Conservation (phyloP, 2,329 filamentous ascomycete species). For the Ceratocystis papillata region DNA sequence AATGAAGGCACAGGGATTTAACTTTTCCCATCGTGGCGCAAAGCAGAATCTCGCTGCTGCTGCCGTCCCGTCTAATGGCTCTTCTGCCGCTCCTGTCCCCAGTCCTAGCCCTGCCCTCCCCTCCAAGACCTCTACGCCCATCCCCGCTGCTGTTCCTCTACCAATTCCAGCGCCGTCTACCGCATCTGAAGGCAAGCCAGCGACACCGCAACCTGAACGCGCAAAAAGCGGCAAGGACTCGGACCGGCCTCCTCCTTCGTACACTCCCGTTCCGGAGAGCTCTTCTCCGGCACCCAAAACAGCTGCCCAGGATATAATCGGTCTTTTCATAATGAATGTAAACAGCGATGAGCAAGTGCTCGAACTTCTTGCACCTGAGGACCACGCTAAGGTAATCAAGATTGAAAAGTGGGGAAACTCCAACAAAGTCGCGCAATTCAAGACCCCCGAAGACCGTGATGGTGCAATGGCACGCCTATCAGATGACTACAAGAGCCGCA, state of each 20-base stretch:
- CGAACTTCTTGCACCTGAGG: constrained; percentile 71
- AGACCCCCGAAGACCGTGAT: constrained; percentile 67
- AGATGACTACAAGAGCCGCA: constrained; percentile 62
- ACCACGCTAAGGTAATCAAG: constrained; percentile 67
- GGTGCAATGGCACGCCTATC: constrained; percentile 64
- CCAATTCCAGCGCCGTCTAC: constrained; percentile 35
- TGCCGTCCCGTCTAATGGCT: constrained; percentile 27
- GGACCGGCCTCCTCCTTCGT: constrained; percentile 42
- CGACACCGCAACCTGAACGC: constrained; percentile 42
- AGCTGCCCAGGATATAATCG: constrained; percentile 57
- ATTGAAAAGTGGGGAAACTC: constrained; percentile 68
- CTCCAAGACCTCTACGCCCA: constrained; percentile 29
- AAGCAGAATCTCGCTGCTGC: constrained; percentile 50
- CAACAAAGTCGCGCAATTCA: constrained; percentile 81
- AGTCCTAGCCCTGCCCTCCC: constrained; percentile 30
- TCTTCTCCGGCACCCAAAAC: constrained; percentile 49
- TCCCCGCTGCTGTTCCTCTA: constrained; percentile 28
- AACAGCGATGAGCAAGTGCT: constrained; percentile 73
- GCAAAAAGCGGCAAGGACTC: constrained; percentile 40
- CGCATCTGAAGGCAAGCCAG: constrained; percentile 34
- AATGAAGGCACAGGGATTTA: constrained; percentile 98
- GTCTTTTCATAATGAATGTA: constrained; percentile 81
- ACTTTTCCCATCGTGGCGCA: constrained; percentile 88
- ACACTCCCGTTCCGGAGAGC: constrained; percentile 40
- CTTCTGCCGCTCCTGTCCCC: constrained; percentile 24